Base-by-base conservation (phyloP, 2,329 filamentous ascomycete species). In the Stemphylium lycopersici region DNA sequence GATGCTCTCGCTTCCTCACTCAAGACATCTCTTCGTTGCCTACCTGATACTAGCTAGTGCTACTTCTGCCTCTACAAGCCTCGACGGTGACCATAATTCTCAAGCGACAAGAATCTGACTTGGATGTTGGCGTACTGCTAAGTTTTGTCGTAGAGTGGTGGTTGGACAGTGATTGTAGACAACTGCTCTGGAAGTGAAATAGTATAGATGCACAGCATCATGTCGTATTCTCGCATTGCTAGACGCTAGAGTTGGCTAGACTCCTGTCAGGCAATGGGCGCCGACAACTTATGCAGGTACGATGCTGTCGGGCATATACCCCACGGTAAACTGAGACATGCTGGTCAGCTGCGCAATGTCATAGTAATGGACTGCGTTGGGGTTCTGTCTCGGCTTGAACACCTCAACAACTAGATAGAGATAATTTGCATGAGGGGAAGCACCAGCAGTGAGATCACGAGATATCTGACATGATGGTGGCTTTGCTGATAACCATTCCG, bases 31-130 rank as follows among this genome's bases (percentile, higher is more conserved):
- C 16, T 33, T 34, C 3, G 13, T 20, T 48, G 49, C 41, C 16
- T 20, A 29, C 38, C 8, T 13, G 29, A 32, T 41, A 22, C 32
- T 33, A 16, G 29, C 22, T n/a, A 29, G 56, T 42, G 39, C 37
- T 31, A 42, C 37, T 55, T 52, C 52, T 52, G 52, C 39, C 26
- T 36, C 22, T 55, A 49, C 50, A 49, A 45, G 22, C 47, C 52
- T 45, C 33, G 13, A 42, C 32, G 8, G 32, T 46, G 26, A 10
- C 36, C 16, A 12, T 41, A 2, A 13, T 42, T 31, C 29, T 34
- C 34, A 24, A 26, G 36, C n/a, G n/a, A 22, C 39, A 51, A 12
- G 33, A n/a, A 11, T 24, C 26, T 41, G 26, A 32, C 32, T 13
- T 10, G 13, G 12, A 31, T 6, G 33, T 15, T 39, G 26, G 32